These are phyloP conservation scores for Pestalotiopsis sp. DNA, from an alignment of 2,329 filamentous ascomycete genomes.

Conservation along the genomic window DNA sequence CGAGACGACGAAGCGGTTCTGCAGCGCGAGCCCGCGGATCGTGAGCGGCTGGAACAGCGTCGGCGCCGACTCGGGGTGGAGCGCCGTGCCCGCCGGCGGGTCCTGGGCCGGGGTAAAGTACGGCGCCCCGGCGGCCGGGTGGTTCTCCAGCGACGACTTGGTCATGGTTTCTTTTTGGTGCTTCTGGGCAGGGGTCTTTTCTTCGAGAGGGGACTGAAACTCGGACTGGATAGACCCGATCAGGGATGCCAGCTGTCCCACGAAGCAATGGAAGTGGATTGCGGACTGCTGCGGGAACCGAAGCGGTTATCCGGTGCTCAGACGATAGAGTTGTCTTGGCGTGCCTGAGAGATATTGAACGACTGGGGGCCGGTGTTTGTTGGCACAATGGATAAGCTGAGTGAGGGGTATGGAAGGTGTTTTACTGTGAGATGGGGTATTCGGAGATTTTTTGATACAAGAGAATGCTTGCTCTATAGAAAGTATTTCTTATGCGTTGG, in stretches of 20 bases:
- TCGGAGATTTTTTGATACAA: background rate
- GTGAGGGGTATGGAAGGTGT: background rate
- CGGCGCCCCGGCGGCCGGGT: slow-evolving; percentile 44
- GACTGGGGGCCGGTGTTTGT: slow-evolving; percentile 37
- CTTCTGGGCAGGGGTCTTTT: background rate
- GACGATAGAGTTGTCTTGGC: background rate
- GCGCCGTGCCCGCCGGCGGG: slow-evolving; percentile 51
- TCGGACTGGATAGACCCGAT: background rate
- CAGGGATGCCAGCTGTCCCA: background rate
- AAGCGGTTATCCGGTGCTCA: slow-evolving; percentile 1
- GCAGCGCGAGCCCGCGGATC: slow-evolving; percentile 64
- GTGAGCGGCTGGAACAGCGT: slow-evolving; percentile 59
- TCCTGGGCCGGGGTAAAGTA: slow-evolving; percentile 58
- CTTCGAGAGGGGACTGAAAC: background rate
- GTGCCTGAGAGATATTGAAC: slow-evolving; percentile 9
- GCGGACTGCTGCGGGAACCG: background rate
- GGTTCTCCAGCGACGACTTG: slow-evolving; percentile 22
- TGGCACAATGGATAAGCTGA: slow-evolving; percentile 22
- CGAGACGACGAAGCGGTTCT: slow-evolving; percentile 59
- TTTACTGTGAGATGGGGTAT: background rate
- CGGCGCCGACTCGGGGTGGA: slow-evolving; percentile 43
- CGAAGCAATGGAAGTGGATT: background rate
- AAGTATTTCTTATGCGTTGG: background rate
- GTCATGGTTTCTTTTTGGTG: background rate
- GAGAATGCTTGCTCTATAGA: background rate